Conservation (phyloP, 805 yeast species). For the Komagataella pseudopastoris region DNA sequence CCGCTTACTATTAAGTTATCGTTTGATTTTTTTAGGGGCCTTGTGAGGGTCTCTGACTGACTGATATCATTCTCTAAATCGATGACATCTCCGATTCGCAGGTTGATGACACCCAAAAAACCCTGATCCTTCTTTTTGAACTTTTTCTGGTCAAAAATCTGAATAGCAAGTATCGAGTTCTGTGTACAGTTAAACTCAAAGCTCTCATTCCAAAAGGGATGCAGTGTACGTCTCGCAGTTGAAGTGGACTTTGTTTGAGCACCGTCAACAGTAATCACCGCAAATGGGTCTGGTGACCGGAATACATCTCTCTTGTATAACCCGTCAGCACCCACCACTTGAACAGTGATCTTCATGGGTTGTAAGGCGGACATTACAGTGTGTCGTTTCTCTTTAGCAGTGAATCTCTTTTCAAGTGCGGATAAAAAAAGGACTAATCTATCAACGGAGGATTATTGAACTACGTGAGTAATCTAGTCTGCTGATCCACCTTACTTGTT, state of each 20-base stretch:
- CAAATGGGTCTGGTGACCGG: slow-evolving; percentile 95
- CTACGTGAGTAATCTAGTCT: background rate
- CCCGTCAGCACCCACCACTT: slow-evolving; percentile 91
- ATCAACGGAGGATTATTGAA: background rate
- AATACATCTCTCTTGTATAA: slow-evolving; percentile 91
- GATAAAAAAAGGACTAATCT: background rate
- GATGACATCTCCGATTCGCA: slow-evolving; percentile 79
- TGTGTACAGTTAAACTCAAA: slow-evolving; percentile 70
- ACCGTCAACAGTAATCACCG: slow-evolving; percentile 95
- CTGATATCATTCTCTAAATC: slow-evolving; percentile 33
- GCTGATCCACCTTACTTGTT: background rate
- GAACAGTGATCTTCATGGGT: slow-evolving; percentile 32
- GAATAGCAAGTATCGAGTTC: slow-evolving; percentile 78
- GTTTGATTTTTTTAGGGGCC: slow-evolving; percentile 84
- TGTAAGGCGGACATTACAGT: background rate
- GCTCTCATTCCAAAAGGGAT: slow-evolving; percentile 96
- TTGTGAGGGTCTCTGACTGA: slow-evolving; percentile 78
- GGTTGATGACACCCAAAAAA: slow-evolving; percentile 88
- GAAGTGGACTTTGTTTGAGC: slow-evolving; percentile 91
- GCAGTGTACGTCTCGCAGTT: slow-evolving; percentile 84
- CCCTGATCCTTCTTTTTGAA: slow-evolving; percentile 98
- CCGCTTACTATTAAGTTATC: slow-evolving; percentile 92
- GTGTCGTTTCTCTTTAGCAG: background rate
- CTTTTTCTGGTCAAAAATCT: slow-evolving; percentile 93
- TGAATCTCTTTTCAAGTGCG: background rate